Percentiles rank a stretch among this genome's conserved stretches.
These are phyloP conservation scores for Poteriospumella lacustris DNA, from an alignment of 108 stramenopile genomes.

Conservation along the genomic window DNA sequence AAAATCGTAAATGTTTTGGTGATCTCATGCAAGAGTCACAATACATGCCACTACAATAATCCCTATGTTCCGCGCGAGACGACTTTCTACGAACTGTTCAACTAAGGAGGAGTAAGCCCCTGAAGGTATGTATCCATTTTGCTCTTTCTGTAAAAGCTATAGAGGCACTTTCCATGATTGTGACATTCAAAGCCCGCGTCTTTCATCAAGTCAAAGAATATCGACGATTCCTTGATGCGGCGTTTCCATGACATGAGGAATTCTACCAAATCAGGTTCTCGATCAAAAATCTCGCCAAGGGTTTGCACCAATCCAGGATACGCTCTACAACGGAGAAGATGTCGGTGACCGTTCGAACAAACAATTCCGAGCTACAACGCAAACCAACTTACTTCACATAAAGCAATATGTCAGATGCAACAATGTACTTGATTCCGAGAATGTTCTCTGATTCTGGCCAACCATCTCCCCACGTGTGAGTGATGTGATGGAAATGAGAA, in stretches of 20 bases:
- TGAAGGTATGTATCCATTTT: too few relatives aligned
- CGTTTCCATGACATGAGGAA: conserved; percentile 14
- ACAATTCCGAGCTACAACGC: neutral
- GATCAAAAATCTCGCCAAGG: neutral
- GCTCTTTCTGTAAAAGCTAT: too few relatives aligned
- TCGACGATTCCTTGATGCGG: neutral
- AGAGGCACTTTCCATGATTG: conserved; percentile 22
- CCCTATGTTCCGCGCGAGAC: too few relatives aligned
- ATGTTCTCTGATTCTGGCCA: neutral
- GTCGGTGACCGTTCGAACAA: neutral
- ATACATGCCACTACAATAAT: too few relatives aligned
- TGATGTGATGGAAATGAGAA: too few relatives aligned
- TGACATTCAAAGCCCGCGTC: neutral
- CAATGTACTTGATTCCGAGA: neutral
- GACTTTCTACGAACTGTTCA: too few relatives aligned
- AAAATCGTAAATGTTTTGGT: too few relatives aligned
- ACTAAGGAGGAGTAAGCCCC: too few relatives aligned
- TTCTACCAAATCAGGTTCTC: neutral
- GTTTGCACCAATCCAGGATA: neutral
- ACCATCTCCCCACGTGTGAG: conserved; percentile 4
- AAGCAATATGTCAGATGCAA: conserved; percentile 23
- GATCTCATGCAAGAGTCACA: too few relatives aligned
- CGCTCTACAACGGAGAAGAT: neutral
- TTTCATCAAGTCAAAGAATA: conserved; percentile 7
- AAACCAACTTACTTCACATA: neutral